Conservation (phyloP, 2,329 filamentous ascomycete genomes). For the Proliferodiscus dingleyae region DNA sequence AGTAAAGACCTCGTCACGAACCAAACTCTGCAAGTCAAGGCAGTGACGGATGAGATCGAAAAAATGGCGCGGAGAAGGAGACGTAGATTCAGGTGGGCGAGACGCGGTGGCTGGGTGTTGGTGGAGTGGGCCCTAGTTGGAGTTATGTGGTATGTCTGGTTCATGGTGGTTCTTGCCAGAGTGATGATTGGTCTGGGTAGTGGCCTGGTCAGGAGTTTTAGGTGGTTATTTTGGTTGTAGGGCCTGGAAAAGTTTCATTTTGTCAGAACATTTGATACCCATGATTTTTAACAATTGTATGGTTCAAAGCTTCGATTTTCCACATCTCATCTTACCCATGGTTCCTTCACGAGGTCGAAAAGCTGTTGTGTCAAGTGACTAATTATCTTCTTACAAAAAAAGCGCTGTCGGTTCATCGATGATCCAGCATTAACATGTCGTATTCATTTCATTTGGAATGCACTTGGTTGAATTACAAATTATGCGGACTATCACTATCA, state of each 20-base stretch:
- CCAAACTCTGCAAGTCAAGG: constrained; percentile 75
- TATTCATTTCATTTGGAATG: no score
- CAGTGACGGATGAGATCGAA: constrained; percentile 72
- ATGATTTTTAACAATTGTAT: no score
- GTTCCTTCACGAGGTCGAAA: no score
- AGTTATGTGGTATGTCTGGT: constrained; percentile 93
- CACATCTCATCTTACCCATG: no score
- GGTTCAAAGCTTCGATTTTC: no score
- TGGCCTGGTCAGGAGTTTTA: constrained; percentile 53
- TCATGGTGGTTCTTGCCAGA: constrained; percentile 73
- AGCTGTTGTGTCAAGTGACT: no score
- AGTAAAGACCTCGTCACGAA: constrained; percentile 70
- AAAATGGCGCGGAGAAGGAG: constrained; percentile 67
- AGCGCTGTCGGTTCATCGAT: no score
- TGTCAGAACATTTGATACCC: constrained; percentile 4
- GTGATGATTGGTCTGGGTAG: constrained; percentile 58
- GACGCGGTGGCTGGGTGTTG: constrained; percentile 71
- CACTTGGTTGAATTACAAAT: no score
- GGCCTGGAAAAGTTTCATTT: not conserved
- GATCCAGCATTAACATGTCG: no score
- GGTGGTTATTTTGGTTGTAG: constrained; percentile 77
- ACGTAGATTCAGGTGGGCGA: constrained; percentile 65
- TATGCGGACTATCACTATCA: no score
- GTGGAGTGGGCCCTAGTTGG: constrained; percentile 86
- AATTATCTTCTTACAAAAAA: no score